phyloP scores from a whole-genome alignment of 148 eudicot genomes.

The Chenopodium berlandieri region DNA sequence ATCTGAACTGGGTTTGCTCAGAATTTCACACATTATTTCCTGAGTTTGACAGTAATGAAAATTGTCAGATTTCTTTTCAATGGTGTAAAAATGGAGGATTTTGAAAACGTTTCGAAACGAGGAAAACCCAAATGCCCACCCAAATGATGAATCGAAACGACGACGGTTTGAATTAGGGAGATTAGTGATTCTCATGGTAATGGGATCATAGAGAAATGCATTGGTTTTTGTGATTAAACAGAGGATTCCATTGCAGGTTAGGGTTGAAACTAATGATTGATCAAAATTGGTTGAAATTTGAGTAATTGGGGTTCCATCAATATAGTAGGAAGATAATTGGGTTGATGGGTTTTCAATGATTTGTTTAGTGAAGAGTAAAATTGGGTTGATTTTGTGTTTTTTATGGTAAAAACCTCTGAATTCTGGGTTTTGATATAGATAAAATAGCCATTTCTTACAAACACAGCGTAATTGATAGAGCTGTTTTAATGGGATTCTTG shows the following conservation, averaged over 20 bases:
- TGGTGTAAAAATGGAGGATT: constrained; percentile 32
- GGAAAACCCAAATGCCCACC: constrained; percentile 36
- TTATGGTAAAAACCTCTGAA: constrained; percentile 33
- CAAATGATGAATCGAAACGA: constrained; percentile 17
- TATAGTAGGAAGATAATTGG: constrained; percentile 24
- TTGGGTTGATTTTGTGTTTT: constrained; percentile 37
- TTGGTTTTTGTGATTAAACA: constrained; percentile 28
- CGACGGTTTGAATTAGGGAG: constrained; percentile 20
- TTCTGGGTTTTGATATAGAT: constrained; percentile 21
- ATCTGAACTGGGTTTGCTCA: constrained; percentile 20
- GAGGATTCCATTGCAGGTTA: constrained; percentile 32
- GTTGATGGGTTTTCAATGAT: constrained; percentile 22
- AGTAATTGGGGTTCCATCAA: constrained; percentile 30
- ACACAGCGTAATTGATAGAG: constrained; percentile 30
- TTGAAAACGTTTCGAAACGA: constrained; percentile 23
- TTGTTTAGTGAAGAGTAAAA: constrained; percentile 28
- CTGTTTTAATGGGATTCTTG: constrained; percentile 28
- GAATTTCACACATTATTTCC: constrained; percentile 34
- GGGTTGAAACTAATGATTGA: constrained; percentile 17
- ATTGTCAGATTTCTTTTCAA: constrained; percentile 31
- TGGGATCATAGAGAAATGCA: constrained; percentile 31
- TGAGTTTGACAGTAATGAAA: constrained; percentile 33
- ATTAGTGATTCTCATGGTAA: constrained; percentile 15
- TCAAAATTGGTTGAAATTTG: constrained; percentile 25
- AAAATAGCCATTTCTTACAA: constrained; percentile 27